These are phyloP conservation scores for Amylocarpus encephaloides DNA, from an alignment of 2,329 filamentous ascomycete genomes.

Conservation along the genomic window DNA sequence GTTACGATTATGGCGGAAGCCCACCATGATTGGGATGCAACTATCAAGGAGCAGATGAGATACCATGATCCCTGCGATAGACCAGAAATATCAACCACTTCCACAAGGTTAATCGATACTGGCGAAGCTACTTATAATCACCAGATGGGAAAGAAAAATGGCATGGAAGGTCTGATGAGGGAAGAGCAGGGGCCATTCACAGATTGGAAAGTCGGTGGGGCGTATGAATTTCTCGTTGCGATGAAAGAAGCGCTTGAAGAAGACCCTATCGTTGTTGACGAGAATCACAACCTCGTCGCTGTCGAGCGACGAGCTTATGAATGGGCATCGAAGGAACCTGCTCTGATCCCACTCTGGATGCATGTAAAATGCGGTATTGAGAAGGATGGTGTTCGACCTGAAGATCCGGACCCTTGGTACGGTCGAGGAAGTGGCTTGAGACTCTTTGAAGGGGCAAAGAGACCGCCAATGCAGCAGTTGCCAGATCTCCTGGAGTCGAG, in stretches of 20 bases:
- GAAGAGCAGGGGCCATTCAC: conserved; percentile 23
- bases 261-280: conserved; percentile 16
- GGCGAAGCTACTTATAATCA: conserved; percentile 7
- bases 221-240: conserved; percentile 16
- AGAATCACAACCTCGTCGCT: conserved; percentile 16
- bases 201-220: conserved; percentile 13
- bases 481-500: conserved; percentile 1
- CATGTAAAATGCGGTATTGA: conserved; percentile 21
- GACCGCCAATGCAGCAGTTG: not conserved
- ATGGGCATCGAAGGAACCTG: conserved; percentile 20
- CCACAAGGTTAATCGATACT: conserved; percentile 16
- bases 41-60: conserved; percentile 1
- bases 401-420: conserved; percentile 14
- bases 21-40: conserved; percentile 21
- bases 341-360: conserved; percentile 25
- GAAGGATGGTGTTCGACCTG: conserved; percentile 8
- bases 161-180: conserved; percentile 16
- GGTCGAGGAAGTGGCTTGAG: not conserved
- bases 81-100: conserved; percentile 10
- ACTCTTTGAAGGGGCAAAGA: not conserved
- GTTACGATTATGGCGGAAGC: conserved; percentile 20
- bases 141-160: conserved; percentile 9
- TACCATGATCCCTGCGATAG: conserved; percentile 5
- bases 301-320: conserved; percentile 23
- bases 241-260: conserved; percentile 13